phyloP scores from a whole-genome alignment of 768 basidiomycete genomes.

The Suillus weaverae region DNA sequence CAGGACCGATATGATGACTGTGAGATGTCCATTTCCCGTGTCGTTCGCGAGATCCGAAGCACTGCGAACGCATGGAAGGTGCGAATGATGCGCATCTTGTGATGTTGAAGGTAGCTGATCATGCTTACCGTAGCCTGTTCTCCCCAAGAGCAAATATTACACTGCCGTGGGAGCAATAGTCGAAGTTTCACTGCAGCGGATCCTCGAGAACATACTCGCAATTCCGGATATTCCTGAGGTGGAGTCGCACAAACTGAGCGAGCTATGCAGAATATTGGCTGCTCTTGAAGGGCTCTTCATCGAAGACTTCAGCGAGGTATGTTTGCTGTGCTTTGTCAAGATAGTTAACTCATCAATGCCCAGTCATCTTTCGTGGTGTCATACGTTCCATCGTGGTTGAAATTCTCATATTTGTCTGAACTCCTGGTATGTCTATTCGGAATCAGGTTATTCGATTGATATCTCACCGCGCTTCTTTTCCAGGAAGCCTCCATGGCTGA shows the following conservation, averaged over 20 bases:
- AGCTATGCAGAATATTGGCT: constrained; percentile 77
- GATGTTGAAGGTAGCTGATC: neutral
- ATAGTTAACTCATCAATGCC: constrained; percentile 7
- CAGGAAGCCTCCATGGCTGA: constrained; percentile 93
- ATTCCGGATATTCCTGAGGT: constrained; percentile 85
- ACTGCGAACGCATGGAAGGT: constrained; percentile 77
- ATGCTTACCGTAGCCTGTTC: constrained; percentile 47
- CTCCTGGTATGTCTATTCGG: constrained; percentile 61
- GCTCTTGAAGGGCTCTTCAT: constrained; percentile 81
- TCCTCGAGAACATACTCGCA: constrained; percentile 72
- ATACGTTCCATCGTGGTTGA: constrained; percentile 92
- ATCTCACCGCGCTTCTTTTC: constrained; percentile 11
- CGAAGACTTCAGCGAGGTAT: constrained; percentile 59
- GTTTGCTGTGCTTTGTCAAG: constrained; percentile 14
- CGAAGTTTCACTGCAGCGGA: constrained; percentile 62
- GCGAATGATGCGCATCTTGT: constrained; percentile 16
- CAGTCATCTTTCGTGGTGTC: constrained; percentile 76
- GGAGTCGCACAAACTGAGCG: constrained; percentile 81
- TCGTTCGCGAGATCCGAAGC: constrained; percentile 62
- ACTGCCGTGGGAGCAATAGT: constrained; percentile 68
- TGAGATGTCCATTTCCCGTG: constrained; percentile 63
- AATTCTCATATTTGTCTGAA: constrained; percentile 92
- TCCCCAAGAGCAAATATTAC: constrained; percentile 74
- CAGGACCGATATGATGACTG: constrained; percentile 78
- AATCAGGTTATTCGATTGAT: neutral